Evolutionary conservation across 106 monocot genomes (phyloP).

Genomic region (Acanthochlamys bracteata): DNA sequence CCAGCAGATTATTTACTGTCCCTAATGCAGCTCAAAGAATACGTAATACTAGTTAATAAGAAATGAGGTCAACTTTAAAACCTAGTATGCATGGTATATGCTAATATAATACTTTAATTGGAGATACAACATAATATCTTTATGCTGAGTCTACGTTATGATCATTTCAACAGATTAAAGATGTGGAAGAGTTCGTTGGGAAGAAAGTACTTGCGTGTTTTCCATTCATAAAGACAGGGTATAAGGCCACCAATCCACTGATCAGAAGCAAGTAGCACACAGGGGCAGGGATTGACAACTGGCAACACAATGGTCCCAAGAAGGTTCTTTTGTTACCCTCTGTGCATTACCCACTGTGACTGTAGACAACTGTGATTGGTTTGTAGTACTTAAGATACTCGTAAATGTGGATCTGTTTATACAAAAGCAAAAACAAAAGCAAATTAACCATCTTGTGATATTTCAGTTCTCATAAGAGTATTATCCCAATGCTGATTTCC

Average conservation of each 20-base stretch:
- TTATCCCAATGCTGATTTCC: too few species aligned
- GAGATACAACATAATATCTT: not conserved
- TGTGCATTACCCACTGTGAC: not conserved
- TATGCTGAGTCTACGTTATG: not conserved
- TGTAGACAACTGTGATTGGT: not conserved
- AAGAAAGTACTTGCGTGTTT: constrained; percentile 8
- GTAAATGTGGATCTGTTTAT: too few species aligned
- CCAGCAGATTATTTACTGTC: too few species aligned
- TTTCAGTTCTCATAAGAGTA: too few species aligned
- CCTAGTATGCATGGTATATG: too few species aligned
- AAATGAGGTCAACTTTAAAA: too few species aligned
- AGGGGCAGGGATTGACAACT: constrained; percentile 21
- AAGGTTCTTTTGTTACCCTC: not conserved
- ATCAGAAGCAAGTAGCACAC: not conserved
- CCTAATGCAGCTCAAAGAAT: too few species aligned
- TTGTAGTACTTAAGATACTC: not conserved
- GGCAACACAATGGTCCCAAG: not conserved
- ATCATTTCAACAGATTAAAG: not conserved
- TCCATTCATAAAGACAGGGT: not conserved
- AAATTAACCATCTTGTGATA: too few species aligned
- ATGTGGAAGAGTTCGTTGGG: constrained; percentile 6
- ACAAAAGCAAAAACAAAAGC: too few species aligned
- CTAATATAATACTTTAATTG: not conserved
- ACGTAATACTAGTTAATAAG: too few species aligned
- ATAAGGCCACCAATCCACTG: not conserved